Base-by-base conservation (phyloP, 495 filamentous ascomycete genomes). In the Neurospora cerealis region DNA sequence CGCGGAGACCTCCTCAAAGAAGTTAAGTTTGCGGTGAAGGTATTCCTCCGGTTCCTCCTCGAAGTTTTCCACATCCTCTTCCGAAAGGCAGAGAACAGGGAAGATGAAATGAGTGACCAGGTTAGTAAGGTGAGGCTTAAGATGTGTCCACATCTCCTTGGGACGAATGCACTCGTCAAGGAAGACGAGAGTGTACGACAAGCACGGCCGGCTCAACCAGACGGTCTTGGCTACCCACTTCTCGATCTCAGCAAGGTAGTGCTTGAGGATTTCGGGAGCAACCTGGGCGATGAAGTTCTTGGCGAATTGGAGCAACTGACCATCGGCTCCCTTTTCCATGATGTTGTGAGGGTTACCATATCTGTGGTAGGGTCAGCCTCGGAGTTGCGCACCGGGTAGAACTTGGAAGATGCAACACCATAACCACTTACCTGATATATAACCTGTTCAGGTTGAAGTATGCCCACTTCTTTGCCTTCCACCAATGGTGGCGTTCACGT, bases 391-490 rank as follows among this genome's bases (percentile, higher is more conserved):
- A 60, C 48, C 70, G 44, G 38, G 24, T 17, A 19, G 41, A 39
- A 5, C 17, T 28, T 8, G 46, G 4, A 8, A 21, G 69, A 74
- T 46, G 71, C 7, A 39, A 21, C 7, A 21, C 6, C 21, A 48
- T 19, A 42, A 54, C 32, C 17, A 42, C 88, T 62, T 86, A 95
- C 93, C 95, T 88, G 73, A 97, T 95, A 81, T 95, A 99, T 13
- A 98, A 88, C 75, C 96, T 88, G 82, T 99, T 99, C 72, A 99
- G 85, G 83, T 98, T 98, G 76, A 93, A 95, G 81, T 98, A 98
- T 7, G 95, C 91, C 96, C 96, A 98, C 83, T 98, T 99, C 91
- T 98, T 99, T 71, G 94, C 92, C 87, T 98, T 99, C 95, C 96
- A 99, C 95, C 96, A 99, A 80, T 97, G 93, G 80, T 97, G 94